A percentile compares a stretch with the other conserved stretches of the same genome.
Conservation (phyloP, 2,329 filamentous ascomycete genomes). For the Penicillium sp. region DNA sequence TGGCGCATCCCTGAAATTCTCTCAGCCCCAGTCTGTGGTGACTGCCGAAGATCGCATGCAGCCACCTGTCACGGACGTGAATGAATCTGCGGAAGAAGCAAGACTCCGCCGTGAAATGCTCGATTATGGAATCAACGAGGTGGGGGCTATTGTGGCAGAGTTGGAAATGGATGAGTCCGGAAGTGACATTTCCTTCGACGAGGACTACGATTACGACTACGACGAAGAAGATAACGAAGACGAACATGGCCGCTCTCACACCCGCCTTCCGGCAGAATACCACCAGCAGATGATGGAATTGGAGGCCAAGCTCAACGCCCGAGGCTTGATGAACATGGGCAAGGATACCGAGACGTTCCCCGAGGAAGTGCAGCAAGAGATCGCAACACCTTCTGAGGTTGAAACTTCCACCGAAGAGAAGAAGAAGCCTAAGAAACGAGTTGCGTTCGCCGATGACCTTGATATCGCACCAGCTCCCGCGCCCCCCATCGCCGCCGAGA, state of each 20-base stretch:
- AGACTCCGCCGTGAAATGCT: slow-evolving; percentile 83
- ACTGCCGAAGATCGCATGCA: slow-evolving; percentile 26
- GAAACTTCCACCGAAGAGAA: slow-evolving; percentile 19
- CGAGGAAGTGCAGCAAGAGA: slow-evolving; percentile 32
- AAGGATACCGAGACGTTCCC: slow-evolving; percentile 45
- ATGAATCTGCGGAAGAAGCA: slow-evolving; percentile 79
- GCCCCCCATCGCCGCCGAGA: slow-evolving; percentile 25
- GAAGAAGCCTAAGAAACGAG: slow-evolving; percentile 60
- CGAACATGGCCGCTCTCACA: slow-evolving; percentile 69
- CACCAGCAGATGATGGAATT: slow-evolving; percentile 80
- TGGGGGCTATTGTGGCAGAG: slow-evolving; percentile 89
- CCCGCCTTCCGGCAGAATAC: slow-evolving; percentile 71
- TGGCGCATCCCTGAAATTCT: slow-evolving; percentile 11
- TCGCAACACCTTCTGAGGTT: slow-evolving; percentile 28
- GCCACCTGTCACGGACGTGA: slow-evolving; percentile 62
- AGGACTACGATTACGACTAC: slow-evolving; percentile 51
- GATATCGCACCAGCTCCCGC: slow-evolving; percentile 63
- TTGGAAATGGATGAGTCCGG: slow-evolving; percentile 73
- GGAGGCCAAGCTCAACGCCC: slow-evolving; percentile 68
- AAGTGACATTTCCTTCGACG: slow-evolving; percentile 53
- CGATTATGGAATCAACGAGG: slow-evolving; percentile 80
- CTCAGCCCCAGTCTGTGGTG: slow-evolving; percentile 22
- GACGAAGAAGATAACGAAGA: slow-evolving; percentile 68
- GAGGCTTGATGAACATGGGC: slow-evolving; percentile 58
- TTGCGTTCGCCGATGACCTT: slow-evolving; percentile 74